Base-by-base conservation (phyloP, 2,329 filamentous ascomycete species). In the Ophiostoma sp. region DNA sequence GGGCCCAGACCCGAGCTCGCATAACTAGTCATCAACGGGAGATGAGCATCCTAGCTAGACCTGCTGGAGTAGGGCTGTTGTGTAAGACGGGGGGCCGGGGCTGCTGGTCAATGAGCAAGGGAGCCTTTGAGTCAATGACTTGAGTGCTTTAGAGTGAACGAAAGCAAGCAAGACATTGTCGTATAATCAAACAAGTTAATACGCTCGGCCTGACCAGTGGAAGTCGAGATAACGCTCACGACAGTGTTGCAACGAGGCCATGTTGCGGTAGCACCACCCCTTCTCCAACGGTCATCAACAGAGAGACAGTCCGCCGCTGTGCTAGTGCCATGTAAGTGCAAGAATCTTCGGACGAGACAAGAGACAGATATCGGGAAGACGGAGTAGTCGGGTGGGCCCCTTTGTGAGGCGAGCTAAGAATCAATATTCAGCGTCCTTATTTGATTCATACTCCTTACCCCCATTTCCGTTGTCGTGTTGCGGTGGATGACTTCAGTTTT, bases 21-120 rank as follows among this genome's bases (percentile, higher is more conserved):
- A 69, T 69, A 64, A 69, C 40, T 55, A 55, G 58, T 66, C 64
- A 69, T 66, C 67, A 69, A 14, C 67, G 58, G 67, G 67, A 66
- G 67, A 69, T 69, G 67, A 69, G 67, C 58, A 42, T 64, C n/a
- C 38, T 64, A 49, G 52, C 38, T 64, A 49, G 52, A 52, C 64
- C 42, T 16, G 47, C 41, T n/a, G 49, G n/a, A 27, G 49, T 55
- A 55, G 60, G 62, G 60, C 58, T 40, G 58, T 52, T 67, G 55
- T 66, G 52, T 67, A 58, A 49, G 66, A 55, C 49, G 12, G n/a
- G 14, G 18, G 49, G 9, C n/a, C 18, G n/a, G 27, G 49, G 49
- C n/a, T 55, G 49, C 12, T 55, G 49, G 49, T 14, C 12, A 16
- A 18, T 52, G 3, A 18, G 2, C 6, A n/a, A 55, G 27, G 27